A percentile compares a stretch with the other conserved stretches of the same genome.
Evolutionary conservation across 179 eudicot species (phyloP).

Genomic region (Spergularia azorica): DNA sequence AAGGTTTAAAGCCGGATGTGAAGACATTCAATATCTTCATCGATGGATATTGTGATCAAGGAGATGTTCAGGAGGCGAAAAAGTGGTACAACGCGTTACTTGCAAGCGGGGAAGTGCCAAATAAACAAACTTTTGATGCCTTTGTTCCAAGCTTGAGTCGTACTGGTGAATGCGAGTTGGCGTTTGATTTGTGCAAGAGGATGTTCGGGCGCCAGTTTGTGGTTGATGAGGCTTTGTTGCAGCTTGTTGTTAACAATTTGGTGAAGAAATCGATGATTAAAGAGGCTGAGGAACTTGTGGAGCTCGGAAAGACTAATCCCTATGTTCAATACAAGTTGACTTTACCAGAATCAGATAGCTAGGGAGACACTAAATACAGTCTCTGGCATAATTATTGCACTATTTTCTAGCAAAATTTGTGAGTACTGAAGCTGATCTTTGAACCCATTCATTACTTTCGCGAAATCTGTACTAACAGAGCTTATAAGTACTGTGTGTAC

Average conservation of each 20-base stretch:
- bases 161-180: conserved; percentile 27
- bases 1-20: conserved; percentile 22
- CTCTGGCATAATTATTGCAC: no score
- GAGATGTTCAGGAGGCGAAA: conserved; percentile 22
- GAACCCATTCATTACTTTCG: no score
- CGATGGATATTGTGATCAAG: conserved; percentile 28
- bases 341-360: no score
- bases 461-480: no score
- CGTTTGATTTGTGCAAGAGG: conserved; percentile 35
- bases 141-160: conserved; percentile 26
- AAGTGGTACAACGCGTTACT: conserved; percentile 22
- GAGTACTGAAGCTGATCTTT: no score
- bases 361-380: no score
- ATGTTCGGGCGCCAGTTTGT: conserved; percentile 27
- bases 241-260: conserved; percentile 32
- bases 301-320: conserved; percentile 32
- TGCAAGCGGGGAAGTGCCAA: conserved; percentile 11
- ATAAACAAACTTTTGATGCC: conserved; percentile 17
- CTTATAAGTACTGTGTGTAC: no score
- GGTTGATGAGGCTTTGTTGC: conserved; percentile 33
- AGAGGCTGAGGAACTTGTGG: conserved; percentile 30
- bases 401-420: background rate
- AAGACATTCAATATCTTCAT: conserved; percentile 33
- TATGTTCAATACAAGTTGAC: conserved; percentile 23
- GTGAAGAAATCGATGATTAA: conserved; percentile 20